These are phyloP conservation scores for Rachicladosporium sp. DNA, from an alignment of 2,329 filamentous ascomycete species.

Conservation along the genomic window DNA sequence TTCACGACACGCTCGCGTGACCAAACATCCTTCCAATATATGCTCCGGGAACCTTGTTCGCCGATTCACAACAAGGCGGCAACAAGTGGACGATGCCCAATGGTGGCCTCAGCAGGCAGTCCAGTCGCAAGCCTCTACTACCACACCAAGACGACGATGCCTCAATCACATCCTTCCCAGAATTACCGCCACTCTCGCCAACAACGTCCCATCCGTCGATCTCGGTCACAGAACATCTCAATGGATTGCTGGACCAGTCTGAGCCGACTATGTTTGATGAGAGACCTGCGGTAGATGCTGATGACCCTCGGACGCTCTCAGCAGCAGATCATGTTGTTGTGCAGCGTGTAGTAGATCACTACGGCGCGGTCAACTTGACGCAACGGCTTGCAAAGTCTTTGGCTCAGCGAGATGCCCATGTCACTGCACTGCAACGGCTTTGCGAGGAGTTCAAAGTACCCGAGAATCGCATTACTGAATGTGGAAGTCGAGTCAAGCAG, in stretches of 20 bases:
- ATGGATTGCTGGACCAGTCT: constrained; percentile 17
- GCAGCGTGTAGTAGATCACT: constrained; percentile 17
- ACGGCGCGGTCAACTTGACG: constrained; percentile 19
- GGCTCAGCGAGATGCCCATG: constrained; percentile 22
- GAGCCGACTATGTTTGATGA: constrained; percentile 23
- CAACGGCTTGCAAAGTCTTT: constrained; percentile 16
- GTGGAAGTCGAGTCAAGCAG: constrained; percentile 16
- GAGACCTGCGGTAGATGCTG: constrained; percentile 8
- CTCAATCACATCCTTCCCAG: constrained; percentile 21
- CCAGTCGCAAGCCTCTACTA: constrained; percentile 9
- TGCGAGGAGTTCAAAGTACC: constrained; percentile 23
- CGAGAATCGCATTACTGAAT: constrained; percentile 14
- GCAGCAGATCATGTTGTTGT: constrained; percentile 14
- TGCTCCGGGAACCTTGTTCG: too few relatives aligned
- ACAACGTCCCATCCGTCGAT: not conserved
- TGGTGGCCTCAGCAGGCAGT: constrained; percentile 6
- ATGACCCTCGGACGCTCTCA: constrained; percentile 17
- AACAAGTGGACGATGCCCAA: too few relatives aligned
- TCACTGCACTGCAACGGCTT: constrained; percentile 21
- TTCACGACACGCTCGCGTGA: too few relatives aligned
- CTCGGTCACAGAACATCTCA: constrained; percentile 7
- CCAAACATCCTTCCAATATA: too few relatives aligned
- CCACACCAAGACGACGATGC: constrained; percentile 13
- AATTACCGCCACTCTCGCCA: constrained; percentile 12
- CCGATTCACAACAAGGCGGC: too few relatives aligned